Evolutionary conservation across 805 yeast genomes (phyloP), one percentile per base, ranked within the genome.

Genomic region (Barnettozyma botsteinii): DNA sequence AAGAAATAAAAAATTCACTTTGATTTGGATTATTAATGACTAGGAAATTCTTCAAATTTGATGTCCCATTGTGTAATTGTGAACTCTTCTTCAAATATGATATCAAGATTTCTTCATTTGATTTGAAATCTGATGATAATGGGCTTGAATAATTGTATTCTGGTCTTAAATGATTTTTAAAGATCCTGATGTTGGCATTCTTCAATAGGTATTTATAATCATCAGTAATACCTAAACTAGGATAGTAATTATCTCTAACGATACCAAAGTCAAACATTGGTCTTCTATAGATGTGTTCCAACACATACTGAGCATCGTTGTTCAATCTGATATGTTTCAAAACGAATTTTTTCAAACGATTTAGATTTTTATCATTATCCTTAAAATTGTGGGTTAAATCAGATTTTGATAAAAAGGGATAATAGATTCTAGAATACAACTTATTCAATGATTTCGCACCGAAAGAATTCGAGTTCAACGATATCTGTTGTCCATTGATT

Each of bases 21-120:
- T 40, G 46, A 7, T 35, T 17, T 4, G 56, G 56, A 4, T 50
- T 44, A 17, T 52, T 43, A n/a, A 52, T 44, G 17, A 53, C 46
- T 4, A 53, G 12, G 24, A 49, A 52, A 31, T 52, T 48, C 37
- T 41, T 50, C 10, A 42, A n/a, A 9, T 31, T 38, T 5, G 40
- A 13, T 12, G 36, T 27, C 12, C 42, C 38, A 18, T 18, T 34
- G 13, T 36, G 39, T 5, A 34, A 14, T 7, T 43, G 34, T 2
- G 49, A 25, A 14, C 44, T 45, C 4, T 43, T 24, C 21, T 40
- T 39, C 7, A 53, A 23, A 35, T 53, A 53, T 9, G 35, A 24
- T 13, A 22, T 13, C n/a, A 47, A 17, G 2, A 45, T 23, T 5
- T 22, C 14, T 17, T 45, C 49, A 25, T 42, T 47, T 14, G 8